phyloP scores from a whole-genome alignment of 1,284 basidiomycete species.

The Rhodotorula sp. region DNA sequence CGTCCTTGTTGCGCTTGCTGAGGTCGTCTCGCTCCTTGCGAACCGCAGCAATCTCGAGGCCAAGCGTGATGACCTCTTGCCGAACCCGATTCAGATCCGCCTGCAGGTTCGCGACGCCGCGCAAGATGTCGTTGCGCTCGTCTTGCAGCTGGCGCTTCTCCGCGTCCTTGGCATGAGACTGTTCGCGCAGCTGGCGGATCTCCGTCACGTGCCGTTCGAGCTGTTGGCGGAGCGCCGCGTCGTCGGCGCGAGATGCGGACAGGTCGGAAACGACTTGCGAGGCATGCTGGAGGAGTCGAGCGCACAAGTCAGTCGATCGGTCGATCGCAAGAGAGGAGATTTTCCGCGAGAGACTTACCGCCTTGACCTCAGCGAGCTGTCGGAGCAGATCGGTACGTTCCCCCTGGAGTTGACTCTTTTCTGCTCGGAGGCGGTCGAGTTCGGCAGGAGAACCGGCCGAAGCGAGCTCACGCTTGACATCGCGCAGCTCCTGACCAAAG shows the following conservation, averaged over 20 bases:
- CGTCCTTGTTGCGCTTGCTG: constrained; percentile 57
- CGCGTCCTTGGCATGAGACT: constrained; percentile 18
- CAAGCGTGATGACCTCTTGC: constrained; percentile 36
- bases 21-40: constrained; percentile 66
- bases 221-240: constrained; percentile 16
- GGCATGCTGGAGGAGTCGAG: constrained; percentile 6
- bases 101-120: constrained; percentile 63
- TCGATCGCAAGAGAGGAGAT: rapidly evolving
- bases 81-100: constrained; percentile 55
- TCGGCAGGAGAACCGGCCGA: background rate
- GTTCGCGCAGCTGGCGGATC: constrained; percentile 12
- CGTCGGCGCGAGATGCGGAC: constrained; percentile 14
- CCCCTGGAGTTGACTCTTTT: constrained; percentile 15
- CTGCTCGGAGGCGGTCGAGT: constrained; percentile 12
- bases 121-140: constrained; percentile 64
- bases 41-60: constrained; percentile 50
- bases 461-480: constrained; percentile 22
- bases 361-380: constrained; percentile 24
- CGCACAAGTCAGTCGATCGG: background rate
- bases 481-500: constrained; percentile 22
- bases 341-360: constrained; percentile 8
- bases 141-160: constrained; percentile 51
- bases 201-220: constrained; percentile 26
- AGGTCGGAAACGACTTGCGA: constrained; percentile 24
- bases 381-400: constrained; percentile 28